These are phyloP conservation scores for Xylaria bambusicola DNA, from an alignment of 495 filamentous ascomycete genomes.

Conservation along the genomic window DNA sequence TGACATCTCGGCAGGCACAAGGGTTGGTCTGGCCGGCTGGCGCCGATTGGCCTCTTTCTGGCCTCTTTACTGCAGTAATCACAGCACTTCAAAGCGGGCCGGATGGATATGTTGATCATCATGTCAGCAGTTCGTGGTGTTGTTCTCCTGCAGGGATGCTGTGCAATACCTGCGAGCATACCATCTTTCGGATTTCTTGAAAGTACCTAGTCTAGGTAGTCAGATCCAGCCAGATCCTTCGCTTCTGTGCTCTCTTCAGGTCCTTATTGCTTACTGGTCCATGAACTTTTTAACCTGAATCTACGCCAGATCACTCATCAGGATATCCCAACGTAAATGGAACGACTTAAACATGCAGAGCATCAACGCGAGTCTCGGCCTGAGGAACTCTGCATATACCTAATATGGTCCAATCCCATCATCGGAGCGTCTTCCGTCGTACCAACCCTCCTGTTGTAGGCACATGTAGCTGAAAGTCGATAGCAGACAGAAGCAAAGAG, in stretches of 20 bases:
- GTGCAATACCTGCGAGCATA: too few relatives aligned
- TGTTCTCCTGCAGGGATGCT: too few relatives aligned
- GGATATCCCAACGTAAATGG: neutral
- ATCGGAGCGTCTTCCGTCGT: neutral
- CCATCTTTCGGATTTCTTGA: too few relatives aligned
- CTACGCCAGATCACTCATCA: neutral
- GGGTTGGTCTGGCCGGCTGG: constrained; percentile 1
- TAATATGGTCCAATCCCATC: neutral
- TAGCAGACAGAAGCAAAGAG: too few relatives aligned
- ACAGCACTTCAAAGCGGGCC: neutral
- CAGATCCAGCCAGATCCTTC: too few relatives aligned
- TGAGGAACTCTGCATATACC: neutral
- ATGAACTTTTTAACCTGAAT: neutral
- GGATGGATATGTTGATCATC: neutral
- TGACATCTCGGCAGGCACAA: neutral
- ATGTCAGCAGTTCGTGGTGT: constrained; percentile 7
- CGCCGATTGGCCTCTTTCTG: constrained; percentile 8
- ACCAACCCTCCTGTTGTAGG: too few relatives aligned
- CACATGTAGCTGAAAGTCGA: too few relatives aligned
- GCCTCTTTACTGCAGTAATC: constrained; percentile 6
- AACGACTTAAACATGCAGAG: neutral
- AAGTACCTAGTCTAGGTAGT: too few relatives aligned
- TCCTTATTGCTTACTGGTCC: neutral
- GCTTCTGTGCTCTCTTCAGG: too few relatives aligned
- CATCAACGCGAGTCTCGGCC: too few relatives aligned